phyloP scores from a whole-genome alignment of 352 stramenopile species.

The Pythium sp. region DNA sequence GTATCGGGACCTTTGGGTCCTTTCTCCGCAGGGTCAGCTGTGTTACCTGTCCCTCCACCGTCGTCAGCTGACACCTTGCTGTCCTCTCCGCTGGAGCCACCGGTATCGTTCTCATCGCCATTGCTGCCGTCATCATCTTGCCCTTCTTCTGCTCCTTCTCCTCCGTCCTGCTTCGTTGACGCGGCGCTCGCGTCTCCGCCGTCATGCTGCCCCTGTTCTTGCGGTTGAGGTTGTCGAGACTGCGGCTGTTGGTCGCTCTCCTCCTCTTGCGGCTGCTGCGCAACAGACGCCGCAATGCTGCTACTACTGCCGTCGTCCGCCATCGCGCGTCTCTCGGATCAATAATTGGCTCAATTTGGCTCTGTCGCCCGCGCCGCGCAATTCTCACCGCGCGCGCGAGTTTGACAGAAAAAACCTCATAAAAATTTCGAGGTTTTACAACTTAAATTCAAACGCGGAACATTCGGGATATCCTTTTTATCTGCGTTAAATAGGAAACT shows the following conservation, averaged over 20 bases:
- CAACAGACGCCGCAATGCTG: neutral
- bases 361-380: neutral
- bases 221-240: neutral
- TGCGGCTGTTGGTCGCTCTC: neutral
- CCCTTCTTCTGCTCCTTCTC: neutral
- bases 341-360: neutral
- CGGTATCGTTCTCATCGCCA: neutral
- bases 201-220: neutral
- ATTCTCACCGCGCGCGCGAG: no score
- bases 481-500: no score
- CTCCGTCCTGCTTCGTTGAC: neutral
- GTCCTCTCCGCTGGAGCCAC: neutral
- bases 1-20: neutral
- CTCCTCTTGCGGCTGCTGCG: neutral
- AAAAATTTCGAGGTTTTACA: no score
- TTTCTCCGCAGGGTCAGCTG: neutral
- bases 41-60: neutral
- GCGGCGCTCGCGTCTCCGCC: neutral
- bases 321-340: conserved; percentile 1
- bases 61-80: neutral
- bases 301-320: conserved; percentile 1
- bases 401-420: no score
- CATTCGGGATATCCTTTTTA: no score
- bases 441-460: no score
- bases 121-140: neutral